Evolutionary conservation across 192 early-diverging fungal species (phyloP).

Genomic region (Cetraspora pellucida): DNA sequence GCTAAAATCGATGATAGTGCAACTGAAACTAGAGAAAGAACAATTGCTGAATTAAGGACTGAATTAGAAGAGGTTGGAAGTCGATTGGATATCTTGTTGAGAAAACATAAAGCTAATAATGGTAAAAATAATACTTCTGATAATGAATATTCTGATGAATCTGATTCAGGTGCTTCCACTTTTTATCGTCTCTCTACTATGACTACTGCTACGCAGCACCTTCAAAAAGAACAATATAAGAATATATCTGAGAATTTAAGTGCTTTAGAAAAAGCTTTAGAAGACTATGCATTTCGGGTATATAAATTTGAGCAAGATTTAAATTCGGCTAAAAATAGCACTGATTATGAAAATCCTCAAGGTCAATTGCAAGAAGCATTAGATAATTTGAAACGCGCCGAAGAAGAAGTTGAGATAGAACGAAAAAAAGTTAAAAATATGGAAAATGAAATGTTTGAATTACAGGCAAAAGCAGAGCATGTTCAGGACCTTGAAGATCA

Average conservation of each 20-base stretch:
- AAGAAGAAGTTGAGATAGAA: neutral
- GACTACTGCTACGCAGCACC: slow-evolving; percentile 28
- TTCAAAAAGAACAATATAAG: slow-evolving; percentile 33
- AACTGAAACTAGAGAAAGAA: slow-evolving; percentile 32
- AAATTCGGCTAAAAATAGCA: slow-evolving; percentile 14
- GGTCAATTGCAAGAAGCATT: neutral
- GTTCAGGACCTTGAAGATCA: slow-evolving; percentile 23
- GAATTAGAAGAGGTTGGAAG: slow-evolving; percentile 44
- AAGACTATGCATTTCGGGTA: slow-evolving; percentile 39
- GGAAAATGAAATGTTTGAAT: slow-evolving; percentile 3
- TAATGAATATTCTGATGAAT: slow-evolving; percentile 14
- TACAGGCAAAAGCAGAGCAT: neutral
- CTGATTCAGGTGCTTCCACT: neutral
- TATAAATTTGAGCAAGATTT: slow-evolving; percentile 36
- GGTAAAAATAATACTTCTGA: neutral
- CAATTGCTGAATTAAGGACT: slow-evolving; percentile 32
- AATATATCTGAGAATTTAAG: slow-evolving; percentile 34
- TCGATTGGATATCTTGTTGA: slow-evolving; percentile 35
- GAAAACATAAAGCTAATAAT: slow-evolving; percentile 30
- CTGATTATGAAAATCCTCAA: slow-evolving; percentile 26
- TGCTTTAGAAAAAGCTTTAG: slow-evolving; percentile 38
- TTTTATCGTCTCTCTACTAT: slow-evolving; percentile 32
- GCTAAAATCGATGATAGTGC: slow-evolving; percentile 28
- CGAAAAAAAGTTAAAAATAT: neutral
- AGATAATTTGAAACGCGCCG: neutral